Base-by-base conservation (phyloP, 352 stramenopile species). In the Blastocystis sp. region DNA sequence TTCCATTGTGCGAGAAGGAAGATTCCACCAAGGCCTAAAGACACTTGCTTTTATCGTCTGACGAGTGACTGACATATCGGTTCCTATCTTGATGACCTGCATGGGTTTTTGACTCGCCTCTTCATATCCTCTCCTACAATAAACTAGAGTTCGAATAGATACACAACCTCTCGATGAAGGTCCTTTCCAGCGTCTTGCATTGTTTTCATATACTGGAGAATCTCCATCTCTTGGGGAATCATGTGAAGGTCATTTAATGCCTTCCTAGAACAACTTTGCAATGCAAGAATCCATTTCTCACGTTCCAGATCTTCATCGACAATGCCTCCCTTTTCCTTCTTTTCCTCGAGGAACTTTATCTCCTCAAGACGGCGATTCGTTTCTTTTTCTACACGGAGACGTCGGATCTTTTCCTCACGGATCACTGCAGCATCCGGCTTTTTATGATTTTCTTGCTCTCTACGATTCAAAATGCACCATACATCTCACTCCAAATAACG, bases 1-100 rank as follows among this genome's bases (percentile, higher is more conserved):
- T 26, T 80, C 76, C 76, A 87, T 87, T 3, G 76, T 76, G 39
- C 59, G 59, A 7, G 76, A 63, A 20, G 76, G 76, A 6, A 87
- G 76, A 61, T 87, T 76, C 76, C 76, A 87, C 76, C 76, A 87
- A 8, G 76, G 76, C 47, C 39, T 73, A 29, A 87, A 87, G 8
- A 87, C 76, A 45, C 34, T 66, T 6, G 76, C 47, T 43, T 77
- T 80, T n/a, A 87, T 87, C 9, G 47, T 87, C 53, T 87, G n/a
- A 7, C 47, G 37, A 26, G 76, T 87, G 26, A 87, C 47, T n/a
- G 23, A 53, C 39, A 87, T 37, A 41, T 87, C 76, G 1, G 47
- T 87, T 34, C 76, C 76, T 23, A 87, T 87, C 13, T 87, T 41
- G 29, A 76, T 68, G 39, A 87, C 63, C 20, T 87, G 29, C 63